phyloP scores from a whole-genome alignment of 345 rosid species.

The Linum trigynum region DNA sequence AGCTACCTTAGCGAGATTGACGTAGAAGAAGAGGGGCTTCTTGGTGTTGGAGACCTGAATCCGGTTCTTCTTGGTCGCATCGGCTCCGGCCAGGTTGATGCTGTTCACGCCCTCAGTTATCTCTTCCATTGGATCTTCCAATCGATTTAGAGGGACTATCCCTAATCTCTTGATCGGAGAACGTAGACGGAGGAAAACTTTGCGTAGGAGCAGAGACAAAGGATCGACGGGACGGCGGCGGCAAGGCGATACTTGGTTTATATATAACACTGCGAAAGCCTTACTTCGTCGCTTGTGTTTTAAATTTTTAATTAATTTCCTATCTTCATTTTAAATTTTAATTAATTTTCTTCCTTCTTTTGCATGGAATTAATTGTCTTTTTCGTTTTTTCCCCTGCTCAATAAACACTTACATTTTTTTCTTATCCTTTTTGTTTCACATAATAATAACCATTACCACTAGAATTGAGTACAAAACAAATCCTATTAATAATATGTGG shows the following conservation, averaged over 20 bases:
- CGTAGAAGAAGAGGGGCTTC: constrained; percentile 89
- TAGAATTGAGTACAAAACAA: no score
- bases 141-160: not conserved
- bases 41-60: constrained; percentile 94
- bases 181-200: not conserved
- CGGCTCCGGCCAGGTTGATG: constrained; percentile 37
- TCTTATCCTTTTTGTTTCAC: no score
- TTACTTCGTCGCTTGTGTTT: not conserved
- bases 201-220: not conserved
- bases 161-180: not conserved
- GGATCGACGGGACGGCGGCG: not conserved
- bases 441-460: no score
- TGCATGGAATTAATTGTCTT: no score
- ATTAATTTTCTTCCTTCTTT: no score
- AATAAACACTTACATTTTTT: no score
- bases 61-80: constrained; percentile 63
- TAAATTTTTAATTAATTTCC: no score
- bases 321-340: not conserved
- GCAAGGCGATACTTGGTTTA: not conserved
- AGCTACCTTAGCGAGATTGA: constrained; percentile 83
- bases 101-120: constrained; percentile 56
- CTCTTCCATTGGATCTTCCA: constrained; percentile 44
- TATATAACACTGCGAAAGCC: not conserved
- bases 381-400: no score
- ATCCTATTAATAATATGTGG: no score